phyloP scores from a whole-genome alignment of 495 filamentous ascomycete genomes.

The Patellaria atrata region DNA sequence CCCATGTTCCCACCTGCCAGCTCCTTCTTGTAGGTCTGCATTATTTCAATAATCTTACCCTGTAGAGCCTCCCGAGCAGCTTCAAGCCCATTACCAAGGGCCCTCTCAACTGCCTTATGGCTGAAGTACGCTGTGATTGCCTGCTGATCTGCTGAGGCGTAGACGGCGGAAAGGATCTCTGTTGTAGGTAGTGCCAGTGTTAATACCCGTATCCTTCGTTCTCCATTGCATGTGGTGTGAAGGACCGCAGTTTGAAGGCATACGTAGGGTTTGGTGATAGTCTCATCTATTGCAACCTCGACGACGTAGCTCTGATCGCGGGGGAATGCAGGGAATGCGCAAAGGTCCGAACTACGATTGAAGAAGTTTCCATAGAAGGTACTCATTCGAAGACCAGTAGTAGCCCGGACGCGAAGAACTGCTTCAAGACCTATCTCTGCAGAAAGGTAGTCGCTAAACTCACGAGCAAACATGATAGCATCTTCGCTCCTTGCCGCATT shows the following conservation, averaged over 20 bases:
- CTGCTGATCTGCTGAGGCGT: conserved; percentile 85
- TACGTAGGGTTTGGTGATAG: conserved; percentile 77
- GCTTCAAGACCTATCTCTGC: conserved; percentile 93
- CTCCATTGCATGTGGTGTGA: conserved; percentile 95
- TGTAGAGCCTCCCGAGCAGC: conserved; percentile 81
- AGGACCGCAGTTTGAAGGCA: conserved; percentile 95
- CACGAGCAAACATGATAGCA: conserved; percentile 90
- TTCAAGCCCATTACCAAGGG: conserved; percentile 73
- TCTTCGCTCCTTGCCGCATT: conserved; percentile 86
- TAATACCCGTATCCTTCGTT: conserved; percentile 85
- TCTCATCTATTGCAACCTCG: conserved; percentile 95
- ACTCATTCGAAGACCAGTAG: conserved; percentile 88
- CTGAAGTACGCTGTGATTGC: conserved; percentile 89
- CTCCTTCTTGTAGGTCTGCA: conserved; percentile 94
- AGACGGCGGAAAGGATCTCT: conserved; percentile 74
- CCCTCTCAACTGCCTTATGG: conserved; percentile 92
- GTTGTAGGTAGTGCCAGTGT: conserved; percentile 89
- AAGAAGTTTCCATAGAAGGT: conserved; percentile 99
- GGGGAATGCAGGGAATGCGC: conserved; percentile 94
- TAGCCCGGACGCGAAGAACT: conserved; percentile 86
- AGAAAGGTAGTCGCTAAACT: conserved; percentile 92
- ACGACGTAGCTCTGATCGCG: conserved; percentile 97
- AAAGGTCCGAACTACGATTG: conserved; percentile 85
- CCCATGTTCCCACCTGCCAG: conserved; percentile 92
- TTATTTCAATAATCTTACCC: conserved; percentile 77